Conservation (phyloP, 2,329 filamentous ascomycete species). For the Xylariales sp. region DNA sequence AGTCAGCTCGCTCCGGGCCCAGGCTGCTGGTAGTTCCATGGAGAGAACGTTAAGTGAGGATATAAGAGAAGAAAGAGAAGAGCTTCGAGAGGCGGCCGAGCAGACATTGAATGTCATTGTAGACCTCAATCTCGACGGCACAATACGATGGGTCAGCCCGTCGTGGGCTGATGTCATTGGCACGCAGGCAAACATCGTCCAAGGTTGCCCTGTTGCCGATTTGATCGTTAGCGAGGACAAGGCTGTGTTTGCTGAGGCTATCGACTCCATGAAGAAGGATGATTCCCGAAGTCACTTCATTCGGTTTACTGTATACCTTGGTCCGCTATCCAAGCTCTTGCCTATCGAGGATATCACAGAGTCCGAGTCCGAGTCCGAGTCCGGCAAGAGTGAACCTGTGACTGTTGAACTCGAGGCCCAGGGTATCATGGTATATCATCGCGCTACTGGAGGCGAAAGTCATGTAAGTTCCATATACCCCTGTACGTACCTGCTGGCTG, state of each 20-base stretch:
- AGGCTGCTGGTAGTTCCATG: constrained; percentile 46
- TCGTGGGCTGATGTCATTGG: constrained; percentile 95
- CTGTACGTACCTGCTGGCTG: not conserved
- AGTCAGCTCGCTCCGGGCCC: constrained; percentile 47
- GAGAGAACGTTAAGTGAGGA: constrained; percentile 73
- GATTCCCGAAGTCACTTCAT: constrained; percentile 90
- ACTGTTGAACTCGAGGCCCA: constrained; percentile 85
- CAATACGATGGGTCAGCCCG: constrained; percentile 91
- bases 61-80: constrained; percentile 88
- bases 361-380: constrained; percentile 28
- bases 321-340: constrained; percentile 62
- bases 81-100: constrained; percentile 91
- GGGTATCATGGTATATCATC: constrained; percentile 97
- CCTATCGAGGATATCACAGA: constrained; percentile 37
- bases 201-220: constrained; percentile 74
- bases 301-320: constrained; percentile 69
- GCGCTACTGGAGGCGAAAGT: constrained; percentile 77
- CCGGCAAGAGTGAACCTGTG: constrained; percentile 37
- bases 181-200: constrained; percentile 65
- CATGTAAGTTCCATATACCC: constrained; percentile 62
- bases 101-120: constrained; percentile 95
- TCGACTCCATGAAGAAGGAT: constrained; percentile 86
- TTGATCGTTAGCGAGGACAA: constrained; percentile 75
- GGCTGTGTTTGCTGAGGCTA: constrained; percentile 72
- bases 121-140: constrained; percentile 85